These are phyloP conservation scores for Xylaria scruposa DNA, from an alignment of 495 filamentous ascomycete species.

Conservation along the genomic window DNA sequence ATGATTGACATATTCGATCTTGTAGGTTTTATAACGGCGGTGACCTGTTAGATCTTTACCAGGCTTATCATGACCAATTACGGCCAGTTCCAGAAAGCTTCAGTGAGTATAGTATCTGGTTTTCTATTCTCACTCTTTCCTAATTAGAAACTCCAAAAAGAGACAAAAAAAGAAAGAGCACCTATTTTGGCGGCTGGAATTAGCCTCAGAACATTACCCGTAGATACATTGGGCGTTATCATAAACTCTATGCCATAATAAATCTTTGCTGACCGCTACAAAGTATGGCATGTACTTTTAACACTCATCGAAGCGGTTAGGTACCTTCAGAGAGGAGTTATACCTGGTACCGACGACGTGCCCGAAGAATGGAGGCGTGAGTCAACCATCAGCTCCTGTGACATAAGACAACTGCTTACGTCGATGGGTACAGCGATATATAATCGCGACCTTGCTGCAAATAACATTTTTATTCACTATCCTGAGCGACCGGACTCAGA, in stretches of 20 bases:
- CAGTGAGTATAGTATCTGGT: background rate
- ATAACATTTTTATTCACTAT: conserved; percentile 24
- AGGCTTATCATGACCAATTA: background rate
- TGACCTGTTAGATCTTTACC: background rate
- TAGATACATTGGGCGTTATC: too few relatives aligned
- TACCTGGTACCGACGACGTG: background rate
- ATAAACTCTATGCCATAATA: background rate
- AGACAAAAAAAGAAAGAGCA: background rate
- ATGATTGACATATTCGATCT: background rate
- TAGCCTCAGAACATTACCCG: background rate
- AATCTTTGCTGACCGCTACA: background rate
- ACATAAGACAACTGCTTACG: background rate
- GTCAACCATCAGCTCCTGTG: background rate
- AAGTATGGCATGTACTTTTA: conserved; percentile 21
- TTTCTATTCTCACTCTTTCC: background rate
- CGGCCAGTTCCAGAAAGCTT: conserved; percentile 19
- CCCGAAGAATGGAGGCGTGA: background rate
- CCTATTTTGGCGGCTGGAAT: background rate
- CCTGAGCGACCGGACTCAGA: background rate
- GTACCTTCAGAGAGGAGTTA: conserved; percentile 6
- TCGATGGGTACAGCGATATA: background rate
- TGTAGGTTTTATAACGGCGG: conserved; percentile 14
- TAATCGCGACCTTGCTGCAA: conserved; percentile 1
- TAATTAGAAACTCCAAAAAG: background rate
- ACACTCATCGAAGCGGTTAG: conserved; percentile 18